Evolutionary conservation across 2,329 filamentous ascomycete species (phyloP), one percentile per base, ranked within the genome.

Genomic region (Stachybotrys echinatus): DNA sequence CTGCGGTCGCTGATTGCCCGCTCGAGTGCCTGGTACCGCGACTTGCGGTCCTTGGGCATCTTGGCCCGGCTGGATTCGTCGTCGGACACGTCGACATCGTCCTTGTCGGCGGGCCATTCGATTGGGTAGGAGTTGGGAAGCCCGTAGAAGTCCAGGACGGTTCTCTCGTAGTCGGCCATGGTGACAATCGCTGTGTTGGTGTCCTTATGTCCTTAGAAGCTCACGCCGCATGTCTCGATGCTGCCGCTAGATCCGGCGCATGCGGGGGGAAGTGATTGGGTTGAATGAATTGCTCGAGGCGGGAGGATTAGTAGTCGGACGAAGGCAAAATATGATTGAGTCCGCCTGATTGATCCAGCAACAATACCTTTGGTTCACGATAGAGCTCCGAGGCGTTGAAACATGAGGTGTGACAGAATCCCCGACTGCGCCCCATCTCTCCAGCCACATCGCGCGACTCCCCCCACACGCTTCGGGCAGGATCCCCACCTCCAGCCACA

Each of bases 131-230:
- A 76, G 14, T 79, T 88, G 40, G 86, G 79, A 45, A 97, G 80
- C 67, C 91, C 88, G 74, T 97, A 97, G 72, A 95, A 91, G 59
- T 91, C 91, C 61, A 94, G 83, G 49, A 97, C 82, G 43, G 81
- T 84, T 54, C 85, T 77, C 63, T 94, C 87, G 61, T 85, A 81
- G 62, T 94, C 88, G 55, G 83, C 79, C 85, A 81, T 81, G 56
- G 54, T 68, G 58, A 46, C 43, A n/a, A n/a, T n/a, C n/a, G n/a
- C n/a, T n/a, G n/a, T n/a, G n/a, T n/a, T n/a, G n/a, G n/a, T n/a
- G n/a, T n/a, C n/a, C n/a, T n/a, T n/a, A n/a, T n/a, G n/a, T n/a
- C n/a, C n/a, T n/a, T n/a, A n/a, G n/a, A n/a, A n/a, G n/a, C n/a
- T n/a, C n/a, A n/a, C n/a, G n/a, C n/a, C n/a, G n/a, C n/a, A n/a